Evolutionary conservation across 1,284 basidiomycete species (phyloP), one percentile per base, ranked within the genome.

Genomic region (Sanghuangporus baumii): DNA sequence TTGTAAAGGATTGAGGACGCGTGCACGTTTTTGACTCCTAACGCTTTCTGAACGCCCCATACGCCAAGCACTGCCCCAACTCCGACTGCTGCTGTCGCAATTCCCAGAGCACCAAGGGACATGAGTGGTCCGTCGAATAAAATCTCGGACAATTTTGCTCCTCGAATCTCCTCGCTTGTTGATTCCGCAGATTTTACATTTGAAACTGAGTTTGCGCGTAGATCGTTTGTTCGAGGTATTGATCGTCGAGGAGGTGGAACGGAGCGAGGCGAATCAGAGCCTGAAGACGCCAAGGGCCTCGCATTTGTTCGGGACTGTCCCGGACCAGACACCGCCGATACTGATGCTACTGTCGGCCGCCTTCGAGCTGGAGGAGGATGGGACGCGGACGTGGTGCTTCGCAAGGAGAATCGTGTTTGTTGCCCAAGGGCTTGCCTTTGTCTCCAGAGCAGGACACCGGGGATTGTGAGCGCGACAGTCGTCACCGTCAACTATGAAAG

Each of bases 1-100:
- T 11, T 34, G 43, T 37, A 37, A 57, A 52, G n/a, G 48, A 23
- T 38, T 54, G 26, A 26, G 38, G 37, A 3, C 14, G 23, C 9
- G 58, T 61, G n/a, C 40, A 65, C 64, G 26, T 63, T 65, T 6
- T 65, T 46, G 14, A 65, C 64, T 31, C 58, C 61, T 43, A 65
- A 40, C 9, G 31, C 18, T 41, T 43, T 43, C 57, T 60, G 51
- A 34, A 62, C 37, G 3, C 57, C 61, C 57, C 60, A 62, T 26
- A 65, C 57, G 4, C 64, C 61, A 12, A 62, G 34, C 8, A 40
- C 23, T 5, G 57, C 31, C 18, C 31, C 54, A 11, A 60, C 34
- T 9, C 61, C 64, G 11, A 65, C 64, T 8, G 55, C 20, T 3
- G n/a, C 60, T 11, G 64, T 65, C 11, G 64, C 64, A 38, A 65